Percentiles rank a stretch among this genome's conserved stretches.
phyloP scores from a whole-genome alignment of 73 alveolate genomes.

The Tetrahymena elliotti region DNA sequence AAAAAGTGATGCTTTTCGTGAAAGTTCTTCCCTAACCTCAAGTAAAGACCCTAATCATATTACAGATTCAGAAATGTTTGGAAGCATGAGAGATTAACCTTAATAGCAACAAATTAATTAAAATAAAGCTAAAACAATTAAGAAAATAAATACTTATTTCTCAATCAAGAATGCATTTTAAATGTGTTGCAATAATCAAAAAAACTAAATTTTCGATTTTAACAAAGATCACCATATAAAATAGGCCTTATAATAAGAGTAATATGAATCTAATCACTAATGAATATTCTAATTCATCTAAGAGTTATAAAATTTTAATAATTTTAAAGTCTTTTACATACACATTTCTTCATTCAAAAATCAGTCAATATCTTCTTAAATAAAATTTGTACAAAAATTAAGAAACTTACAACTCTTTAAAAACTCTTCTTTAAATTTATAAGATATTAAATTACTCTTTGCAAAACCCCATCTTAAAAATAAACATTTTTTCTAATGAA shows the following conservation, averaged over 20 bases:
- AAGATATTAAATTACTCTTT: no score
- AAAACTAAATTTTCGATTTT: background rate
- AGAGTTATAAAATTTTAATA: no score
- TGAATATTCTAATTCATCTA: no score
- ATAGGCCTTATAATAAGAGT: background rate
- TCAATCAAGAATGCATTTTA: background rate
- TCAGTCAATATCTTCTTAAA: background rate
- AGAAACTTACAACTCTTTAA: no score
- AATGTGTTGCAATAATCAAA: background rate
- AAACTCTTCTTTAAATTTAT: no score
- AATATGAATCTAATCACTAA: background rate
- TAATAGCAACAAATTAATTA: background rate
- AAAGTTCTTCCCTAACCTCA: background rate
- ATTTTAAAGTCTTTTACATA: no score
- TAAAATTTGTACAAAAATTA: no score
- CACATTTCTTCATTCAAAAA: no score
- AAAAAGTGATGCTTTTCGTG: background rate
- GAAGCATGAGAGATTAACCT: background rate
- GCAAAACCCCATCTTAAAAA: no score
- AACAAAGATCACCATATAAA: background rate
- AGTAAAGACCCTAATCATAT: background rate
- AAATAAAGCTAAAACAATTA: background rate
- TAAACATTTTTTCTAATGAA: no score
- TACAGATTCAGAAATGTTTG: background rate
- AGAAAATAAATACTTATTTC: background rate